Conservation (phyloP, 768 basidiomycete species). For the Podaxis carcinomalis region DNA sequence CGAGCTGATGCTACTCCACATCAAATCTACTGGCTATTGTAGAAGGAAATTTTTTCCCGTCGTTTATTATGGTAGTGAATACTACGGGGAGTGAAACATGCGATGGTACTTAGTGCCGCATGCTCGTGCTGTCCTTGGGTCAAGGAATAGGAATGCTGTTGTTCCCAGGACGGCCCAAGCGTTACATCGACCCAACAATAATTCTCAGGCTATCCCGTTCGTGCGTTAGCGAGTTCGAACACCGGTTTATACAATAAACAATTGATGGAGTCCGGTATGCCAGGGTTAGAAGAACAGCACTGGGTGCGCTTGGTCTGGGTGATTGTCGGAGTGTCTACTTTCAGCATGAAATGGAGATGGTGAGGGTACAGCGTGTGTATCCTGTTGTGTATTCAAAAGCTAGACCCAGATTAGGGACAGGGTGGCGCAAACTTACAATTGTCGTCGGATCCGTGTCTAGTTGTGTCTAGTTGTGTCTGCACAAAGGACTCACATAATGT, state of each 20-base stretch:
- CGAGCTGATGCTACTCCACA: background rate
- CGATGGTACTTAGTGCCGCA: background rate
- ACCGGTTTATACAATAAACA: background rate
- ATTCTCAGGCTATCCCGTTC: background rate
- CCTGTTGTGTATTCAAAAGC: background rate
- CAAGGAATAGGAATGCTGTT: background rate
- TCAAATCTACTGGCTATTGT: background rate
- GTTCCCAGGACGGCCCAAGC: constrained; percentile 4
- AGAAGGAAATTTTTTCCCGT: background rate
- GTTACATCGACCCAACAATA: background rate
- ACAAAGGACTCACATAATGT: too few relatives aligned
- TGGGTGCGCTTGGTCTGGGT: background rate
- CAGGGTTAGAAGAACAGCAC: background rate
- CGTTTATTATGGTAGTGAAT: background rate
- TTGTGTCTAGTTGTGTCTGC: too few relatives aligned
- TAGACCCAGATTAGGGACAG: background rate
- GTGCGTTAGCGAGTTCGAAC: background rate
- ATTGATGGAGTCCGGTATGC: background rate
- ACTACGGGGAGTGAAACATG: background rate
- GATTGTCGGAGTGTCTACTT: background rate
- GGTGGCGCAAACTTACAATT: too few relatives aligned
- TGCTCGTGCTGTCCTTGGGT: background rate
- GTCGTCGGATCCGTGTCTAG: too few relatives aligned
- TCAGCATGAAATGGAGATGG: background rate
- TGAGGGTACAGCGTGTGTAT: background rate